Evolutionary conservation across 129 eudicot genomes (phyloP).

Genomic region (Mikania micrantha): DNA sequence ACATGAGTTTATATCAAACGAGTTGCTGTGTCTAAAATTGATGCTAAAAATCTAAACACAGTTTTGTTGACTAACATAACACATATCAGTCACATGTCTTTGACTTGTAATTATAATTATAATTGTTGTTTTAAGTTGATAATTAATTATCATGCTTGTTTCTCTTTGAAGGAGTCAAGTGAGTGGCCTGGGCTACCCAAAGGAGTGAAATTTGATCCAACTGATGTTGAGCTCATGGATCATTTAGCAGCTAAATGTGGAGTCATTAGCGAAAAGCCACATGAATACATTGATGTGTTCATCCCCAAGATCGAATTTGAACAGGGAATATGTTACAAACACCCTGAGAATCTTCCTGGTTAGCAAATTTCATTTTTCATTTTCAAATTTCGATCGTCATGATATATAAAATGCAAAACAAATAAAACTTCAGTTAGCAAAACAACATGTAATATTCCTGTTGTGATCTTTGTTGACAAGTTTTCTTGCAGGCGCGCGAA

Average conservation of each 20-base stretch:
- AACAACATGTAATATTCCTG: too few species aligned
- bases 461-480: too few species aligned
- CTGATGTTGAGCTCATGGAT: constrained; percentile 70
- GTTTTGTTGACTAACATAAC: too few species aligned
- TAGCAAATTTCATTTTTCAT: constrained; percentile 4
- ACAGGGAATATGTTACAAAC: constrained; percentile 73
- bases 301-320: constrained; percentile 61
- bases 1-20: too few species aligned
- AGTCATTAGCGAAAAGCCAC: constrained; percentile 38
- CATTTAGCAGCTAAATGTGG: constrained; percentile 78
- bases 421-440: too few species aligned
- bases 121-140: too few species aligned
- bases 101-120: neutral
- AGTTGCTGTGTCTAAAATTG: too few species aligned
- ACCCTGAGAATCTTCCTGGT: constrained; percentile 97
- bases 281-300: constrained; percentile 61
- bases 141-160: too few species aligned
- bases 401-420: too few species aligned
- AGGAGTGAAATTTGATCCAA: constrained; percentile 90
- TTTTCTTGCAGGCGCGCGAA: constrained; percentile 52
- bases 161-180: constrained; percentile 45
- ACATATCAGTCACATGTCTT: too few species aligned
- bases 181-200: constrained; percentile 84
- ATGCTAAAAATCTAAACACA: too few species aligned
- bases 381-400: too few species aligned